Evolutionary conservation across 768 basidiomycete species (phyloP), one percentile per base, ranked within the genome.

Genomic region (Clitopilus passeckerianus): DNA sequence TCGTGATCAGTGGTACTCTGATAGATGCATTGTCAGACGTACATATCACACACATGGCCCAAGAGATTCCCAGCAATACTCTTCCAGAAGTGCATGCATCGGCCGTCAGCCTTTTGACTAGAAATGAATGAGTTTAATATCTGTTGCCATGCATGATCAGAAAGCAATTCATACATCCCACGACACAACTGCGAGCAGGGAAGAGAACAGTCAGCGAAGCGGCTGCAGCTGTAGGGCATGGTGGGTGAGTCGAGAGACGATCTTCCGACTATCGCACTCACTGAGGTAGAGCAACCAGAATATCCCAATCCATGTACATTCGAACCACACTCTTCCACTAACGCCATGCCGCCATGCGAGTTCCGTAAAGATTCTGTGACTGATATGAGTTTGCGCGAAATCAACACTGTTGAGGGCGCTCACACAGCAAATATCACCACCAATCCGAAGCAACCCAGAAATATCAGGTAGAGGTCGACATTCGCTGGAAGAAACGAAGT

Each of bases 271-370:
- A 12, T 5, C 5, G 16, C 12, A 50, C 46, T 53, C 66, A 91
- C 90, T 79, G 5, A 91, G 73, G 62, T 87, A 74, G 72, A 90
- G 70, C 12, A 80, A 43, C 67, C 82, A 86, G 64, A 86, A 85
- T 5, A 85, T 16, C 0, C 74, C 72, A 34, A 85, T 72, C 89
- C 88, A 91, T 22, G 70, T 53, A 63, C 80, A 81, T 67, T 91
- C 90, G 62, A 90, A 87, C 86, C 86, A 89, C 15, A 90, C 83
- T n/a, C 77, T 80, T 22, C 80, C 79, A 20, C 84, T 77, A 46
- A 87, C 67, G 6, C 81, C 70, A 68, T 80, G 72, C 60, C 72
- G 76, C 18, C 78, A 77, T 22, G 81, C 65, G 34, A 90, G 69
- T 69, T 90, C 88, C 37, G 83, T 68, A 61, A 87, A 86, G 50